Evolutionary conservation across 2,329 filamentous ascomycete species (phyloP).

Genomic region (Blumeria hordei): DNA sequence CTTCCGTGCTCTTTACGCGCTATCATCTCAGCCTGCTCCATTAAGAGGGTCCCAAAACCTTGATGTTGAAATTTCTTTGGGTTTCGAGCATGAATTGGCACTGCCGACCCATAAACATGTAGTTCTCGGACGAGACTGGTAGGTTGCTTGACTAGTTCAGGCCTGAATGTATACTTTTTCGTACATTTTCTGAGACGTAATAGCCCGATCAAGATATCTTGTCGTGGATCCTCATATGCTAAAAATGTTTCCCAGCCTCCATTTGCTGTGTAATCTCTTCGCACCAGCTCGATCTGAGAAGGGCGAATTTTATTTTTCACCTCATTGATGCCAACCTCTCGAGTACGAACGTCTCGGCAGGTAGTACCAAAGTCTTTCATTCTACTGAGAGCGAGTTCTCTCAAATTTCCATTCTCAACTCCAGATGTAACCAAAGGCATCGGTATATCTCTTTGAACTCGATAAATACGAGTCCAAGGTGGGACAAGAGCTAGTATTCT

Average conservation of each 20-base stretch:
- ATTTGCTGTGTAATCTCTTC: slow-evolving; percentile 83
- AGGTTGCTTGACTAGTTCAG: slow-evolving; percentile 64
- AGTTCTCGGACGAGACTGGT: slow-evolving; percentile 84
- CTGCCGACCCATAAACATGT: slow-evolving; percentile 89
- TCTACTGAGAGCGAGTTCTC: slow-evolving; percentile 76
- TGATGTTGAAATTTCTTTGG: slow-evolving; percentile 96
- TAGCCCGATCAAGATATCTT: slow-evolving; percentile 86
- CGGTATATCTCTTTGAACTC: slow-evolving; percentile 95
- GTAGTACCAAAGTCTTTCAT: slow-evolving; percentile 99
- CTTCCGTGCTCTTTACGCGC: slow-evolving; percentile 86
- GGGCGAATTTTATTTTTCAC: slow-evolving; percentile 97
- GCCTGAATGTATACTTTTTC: slow-evolving; percentile 72
- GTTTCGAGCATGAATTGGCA: slow-evolving; percentile 89
- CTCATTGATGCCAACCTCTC: slow-evolving; percentile 95
- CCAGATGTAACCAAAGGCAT: slow-evolving; percentile 98
- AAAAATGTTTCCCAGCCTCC: slow-evolving; percentile 97
- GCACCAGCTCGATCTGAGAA: slow-evolving; percentile 83
- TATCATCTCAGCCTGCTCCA: slow-evolving; percentile 95
- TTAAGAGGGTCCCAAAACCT: slow-evolving; percentile 81
- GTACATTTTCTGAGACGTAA: slow-evolving; percentile 78
- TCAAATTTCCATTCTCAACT: slow-evolving; percentile 89
- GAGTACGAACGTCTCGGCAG: slow-evolving; percentile 84
- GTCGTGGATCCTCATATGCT: slow-evolving; percentile 93
- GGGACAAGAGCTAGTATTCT: slow-evolving; percentile 88
- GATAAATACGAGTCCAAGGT: slow-evolving; percentile 95